Evolutionary conservation across 2,329 filamentous ascomycete species (phyloP), one percentile per base, ranked within the genome.

Genomic region (Clonostachys rosea): DNA sequence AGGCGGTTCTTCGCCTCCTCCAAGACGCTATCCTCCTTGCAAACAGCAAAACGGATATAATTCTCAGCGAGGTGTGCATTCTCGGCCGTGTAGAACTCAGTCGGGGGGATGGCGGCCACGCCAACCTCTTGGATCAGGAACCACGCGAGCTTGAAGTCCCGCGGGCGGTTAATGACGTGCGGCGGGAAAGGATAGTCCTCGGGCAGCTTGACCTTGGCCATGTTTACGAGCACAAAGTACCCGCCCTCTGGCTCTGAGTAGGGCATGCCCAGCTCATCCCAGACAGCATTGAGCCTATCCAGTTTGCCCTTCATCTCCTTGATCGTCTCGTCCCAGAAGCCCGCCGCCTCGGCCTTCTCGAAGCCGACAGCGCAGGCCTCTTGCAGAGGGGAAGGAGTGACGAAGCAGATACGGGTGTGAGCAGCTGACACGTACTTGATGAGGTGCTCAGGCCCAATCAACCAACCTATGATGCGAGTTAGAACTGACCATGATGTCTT

Each of bases 41-140:
- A 99, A 2, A 99, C 91, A 0, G 94, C 94, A 63, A 97, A 97
- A 20, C 94, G 79, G 59, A 99, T 77, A 71, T 95, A 99, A 59
- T 97, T 87, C 73, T 96, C 89, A 0, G 89, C 94, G 56, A 96
- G 82, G 58, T 88, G 83, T 30, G 87, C 83, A 60, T 96, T 96
- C 40, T 68, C 71, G 16, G 89, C 84, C 1, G 92, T 96, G 65
- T 96, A 97, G 67, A 99, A 99, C 67, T 99, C 94, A 0, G 91
- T 96, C 0, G 94, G 94, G 16, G 94, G 94, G 52, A 99, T 96
- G 9, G 92, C 91, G 4, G 94, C 94, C 30, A 99, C 90, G 10
- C 94, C 94, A 17, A 99, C 75, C 72, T 99, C 92, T 65, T 91
- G 91, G 68, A 99, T 99, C 58, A 96, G 70, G 71, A 97, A 97